Base-by-base conservation (phyloP, 2,329 filamentous ascomycete species). In the Aspergillus novoparasiticus region DNA sequence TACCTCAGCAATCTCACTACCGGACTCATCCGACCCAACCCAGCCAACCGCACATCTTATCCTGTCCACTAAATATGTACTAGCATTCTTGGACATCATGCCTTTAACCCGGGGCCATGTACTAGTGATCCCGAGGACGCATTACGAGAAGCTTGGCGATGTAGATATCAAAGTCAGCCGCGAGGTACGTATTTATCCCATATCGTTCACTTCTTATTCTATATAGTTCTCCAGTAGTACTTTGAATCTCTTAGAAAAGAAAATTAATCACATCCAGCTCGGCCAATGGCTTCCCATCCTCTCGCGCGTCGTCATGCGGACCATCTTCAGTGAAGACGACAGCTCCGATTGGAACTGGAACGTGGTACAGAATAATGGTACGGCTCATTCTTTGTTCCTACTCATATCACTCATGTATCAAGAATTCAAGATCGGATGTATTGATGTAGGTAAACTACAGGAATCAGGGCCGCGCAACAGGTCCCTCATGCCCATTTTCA, bases 401-500 rank as follows among this genome's bases (percentile, higher is more conserved):
- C n/a, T 36, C 2, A 1, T 36, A 2, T 30, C 57, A 4, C 21
- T 48, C 46, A 12, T 41, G 19, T 21, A 19, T 58, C 36, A 45
- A 14, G 14, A 36, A 28, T 28, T 36, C 34, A 14, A 5, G n/a
- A 28, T 28, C 26, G 1, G 6, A 28, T 60, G 28, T 54, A 45
- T 41, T 60, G 28, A 57, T 36, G 55, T 16, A 28, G 6, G 32
- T 16, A 6, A 9, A 48, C 3, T 10, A 61, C 68, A 87, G 87
- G 94, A 19, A 89, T 89, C 4, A 87, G 93, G 36, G 94, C 94
- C 2, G 93, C 93, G 2, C 94, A 98, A 80, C 93, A 97, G 19
- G 93, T 98, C 2, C 90, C 91, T 26, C 94, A 98, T 77, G 90
- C 96, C 56, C 94, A 99, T 78, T 98, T 96, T 76, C 95, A 99